These are phyloP conservation scores for Chrysanthemum lavandulifolium DNA, from an alignment of 129 eudicot species.

Conservation along the genomic window DNA sequence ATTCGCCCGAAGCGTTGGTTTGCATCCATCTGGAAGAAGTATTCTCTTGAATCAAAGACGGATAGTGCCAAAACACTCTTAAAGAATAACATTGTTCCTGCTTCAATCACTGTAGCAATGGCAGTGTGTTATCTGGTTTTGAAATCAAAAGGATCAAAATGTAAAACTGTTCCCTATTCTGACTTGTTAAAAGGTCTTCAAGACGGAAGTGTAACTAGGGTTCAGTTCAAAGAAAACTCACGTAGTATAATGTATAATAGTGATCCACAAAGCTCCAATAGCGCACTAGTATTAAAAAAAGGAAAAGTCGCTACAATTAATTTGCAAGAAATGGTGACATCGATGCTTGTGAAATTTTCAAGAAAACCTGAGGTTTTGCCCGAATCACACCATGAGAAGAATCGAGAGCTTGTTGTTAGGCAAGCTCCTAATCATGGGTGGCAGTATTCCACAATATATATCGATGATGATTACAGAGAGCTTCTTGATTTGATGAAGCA, in stretches of 20 bases:
- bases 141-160: conserved; percentile 28
- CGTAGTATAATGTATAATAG: conserved; percentile 38
- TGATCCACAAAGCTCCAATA: conserved; percentile 8
- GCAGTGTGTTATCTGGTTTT: conserved; percentile 31
- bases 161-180: conserved; percentile 36
- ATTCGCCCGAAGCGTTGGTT: conserved; percentile 40
- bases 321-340: conserved; percentile 18
- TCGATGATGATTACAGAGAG: conserved; percentile 36
- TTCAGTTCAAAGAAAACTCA: conserved; percentile 41
- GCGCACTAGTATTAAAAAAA: conserved; percentile 1
- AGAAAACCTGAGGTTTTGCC: conserved; percentile 11
- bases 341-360: conserved; percentile 19
- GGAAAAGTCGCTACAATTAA: not conserved
- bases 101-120: conserved; percentile 31
- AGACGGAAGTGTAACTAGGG: conserved; percentile 42
- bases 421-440: conserved; percentile 28
- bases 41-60: conserved; percentile 21
- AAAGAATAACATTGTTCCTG: conserved; percentile 31
- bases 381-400: not conserved
- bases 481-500: conserved; percentile 43
- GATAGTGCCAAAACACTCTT: conserved; percentile 29
- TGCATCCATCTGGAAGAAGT: conserved; percentile 28
- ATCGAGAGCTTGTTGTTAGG: conserved; percentile 11
- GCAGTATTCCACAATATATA: conserved; percentile 34
- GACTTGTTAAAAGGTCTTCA: conserved; percentile 35